Conservation (phyloP, 1,139 yeast genomes). For the Arxiozyma slooffiae region DNA sequence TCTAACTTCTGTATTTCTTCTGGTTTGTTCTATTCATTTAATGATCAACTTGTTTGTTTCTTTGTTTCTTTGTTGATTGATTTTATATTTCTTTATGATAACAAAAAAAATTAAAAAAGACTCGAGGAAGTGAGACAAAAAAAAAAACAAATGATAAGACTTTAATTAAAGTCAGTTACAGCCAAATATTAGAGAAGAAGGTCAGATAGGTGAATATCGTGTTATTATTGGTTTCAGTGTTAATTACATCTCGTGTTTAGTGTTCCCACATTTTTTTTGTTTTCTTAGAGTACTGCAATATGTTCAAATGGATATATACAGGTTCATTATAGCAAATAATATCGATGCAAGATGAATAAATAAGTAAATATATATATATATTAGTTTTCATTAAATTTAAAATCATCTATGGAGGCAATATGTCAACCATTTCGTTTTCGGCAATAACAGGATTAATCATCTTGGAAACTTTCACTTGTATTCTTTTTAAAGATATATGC, state of each 20-base stretch:
- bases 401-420: conserved; percentile 52
- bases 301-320: no score
- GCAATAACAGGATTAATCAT: conserved; percentile 39
- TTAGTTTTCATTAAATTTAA: conserved; percentile 31
- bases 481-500: conserved; percentile 37
- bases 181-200: not conserved
- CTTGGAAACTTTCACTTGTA: conserved; percentile 14
- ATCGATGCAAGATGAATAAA: not conserved
- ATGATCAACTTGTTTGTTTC: no score
- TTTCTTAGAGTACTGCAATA: no score
- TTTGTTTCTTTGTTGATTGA: not conserved
- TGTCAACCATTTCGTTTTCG: conserved; percentile 52
- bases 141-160: not conserved
- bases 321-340: not conserved
- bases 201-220: not conserved
- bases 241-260: not conserved
- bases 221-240: not conserved
- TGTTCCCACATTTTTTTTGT: no score
- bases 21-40: no score
- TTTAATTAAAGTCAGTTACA: no score
- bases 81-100: not conserved
- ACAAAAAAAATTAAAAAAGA: not conserved
- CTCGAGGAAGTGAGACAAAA: not conserved
- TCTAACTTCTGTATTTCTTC: no score
- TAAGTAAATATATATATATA: not conserved